Base-by-base conservation (phyloP, 352 stramenopile species). In the Phytopythium boreale region DNA sequence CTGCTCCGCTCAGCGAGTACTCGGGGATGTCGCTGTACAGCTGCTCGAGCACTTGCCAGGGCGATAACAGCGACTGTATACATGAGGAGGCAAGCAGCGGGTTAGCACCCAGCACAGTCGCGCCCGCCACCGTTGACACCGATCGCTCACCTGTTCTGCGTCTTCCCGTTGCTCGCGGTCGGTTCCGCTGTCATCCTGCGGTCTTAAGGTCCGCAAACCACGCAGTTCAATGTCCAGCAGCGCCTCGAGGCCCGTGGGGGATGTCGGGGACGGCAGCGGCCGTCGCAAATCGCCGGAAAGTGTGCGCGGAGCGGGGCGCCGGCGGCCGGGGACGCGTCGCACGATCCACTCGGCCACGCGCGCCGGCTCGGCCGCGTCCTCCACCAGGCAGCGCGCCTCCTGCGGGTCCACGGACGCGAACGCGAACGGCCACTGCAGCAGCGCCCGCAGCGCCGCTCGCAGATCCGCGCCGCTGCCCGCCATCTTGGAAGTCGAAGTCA, bases 11-110 rank as follows among this genome's bases (percentile, higher is more conserved):
- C 15, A 27, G 26, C 2, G 59, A 47, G 52, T 88, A 87, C 14
- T 72, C 41, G 2, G 81, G 83, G 29, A 92, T 80, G 12, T 80
- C 61, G 0, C 66, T 27, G 57, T 89, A 92, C 43, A 92, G 57
- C n/a, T 62, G 53, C 37, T 86, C 71, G 1, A 92, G 51, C 10
- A 80, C 68, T 22, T 71, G 64, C 20, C 50, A 51, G 34, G 66
- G 61, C 31, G 60, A 72, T 50, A 72, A 52, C 67, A 71, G 46
- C 56, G 56, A 20, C 64, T 60, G 52, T 1, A 44, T 31, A 12
- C 26, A 56, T 39, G 3, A 39, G 1, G 10, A 39, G 7, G 34
- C 34, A 39, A 10, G 6, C 34, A 39, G 10, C 10, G 10, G 10
- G 34, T 39, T 14, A 39, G 34, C 44, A 51, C n/a, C 1, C 11